Base-by-base conservation (phyloP, 371 early-diverging fungal genomes). In the Capillidium rhysosporum region DNA sequence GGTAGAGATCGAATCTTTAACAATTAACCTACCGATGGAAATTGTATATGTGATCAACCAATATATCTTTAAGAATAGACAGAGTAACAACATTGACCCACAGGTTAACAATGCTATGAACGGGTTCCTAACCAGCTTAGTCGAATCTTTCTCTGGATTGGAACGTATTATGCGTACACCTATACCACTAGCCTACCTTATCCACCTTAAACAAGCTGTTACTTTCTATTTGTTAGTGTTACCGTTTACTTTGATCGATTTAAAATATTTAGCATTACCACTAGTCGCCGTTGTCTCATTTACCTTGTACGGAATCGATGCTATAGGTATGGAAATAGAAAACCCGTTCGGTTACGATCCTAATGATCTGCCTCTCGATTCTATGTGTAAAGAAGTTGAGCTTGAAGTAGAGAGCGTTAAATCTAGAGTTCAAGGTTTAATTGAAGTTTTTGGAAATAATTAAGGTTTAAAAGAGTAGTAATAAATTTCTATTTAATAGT, bases 81-180 rank as follows among this genome's bases (percentile, higher is more conserved):
- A 60, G 7, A 58, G 60, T 43, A 66, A 64, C 0, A 62, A 66
- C 44, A 71, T 74, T 23, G 76, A 77, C 49, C 67, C 63, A 34
- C 63, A 64, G 0, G 67, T 70, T 40, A 66, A 67, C n/a, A 69
- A 66, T 40, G 64, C 64, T 14, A 72, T 76, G 49, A 70, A 70
- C 28, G 62, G 64, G 38, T 69, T 69, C 21, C 55, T 78, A 0
- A 69, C 69, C 23, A 62, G 60, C 23, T 52, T 78, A 56, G 70
- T 79, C 44, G 89, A 86, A 57, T 71, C 71, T 56, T 63, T 86
- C 38, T 69, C 75, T 29, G 67, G 69, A 28, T 70, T 85, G 58
- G 86, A 86, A 57, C 67, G 89, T 24, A 79, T 88, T 60, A 66
- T 78, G 16, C 69, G 67, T 56, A 77, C 82, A 0, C 89, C 89